Conservation (phyloP, 305 asterid species). For the Ilex paraguariensis region DNA sequence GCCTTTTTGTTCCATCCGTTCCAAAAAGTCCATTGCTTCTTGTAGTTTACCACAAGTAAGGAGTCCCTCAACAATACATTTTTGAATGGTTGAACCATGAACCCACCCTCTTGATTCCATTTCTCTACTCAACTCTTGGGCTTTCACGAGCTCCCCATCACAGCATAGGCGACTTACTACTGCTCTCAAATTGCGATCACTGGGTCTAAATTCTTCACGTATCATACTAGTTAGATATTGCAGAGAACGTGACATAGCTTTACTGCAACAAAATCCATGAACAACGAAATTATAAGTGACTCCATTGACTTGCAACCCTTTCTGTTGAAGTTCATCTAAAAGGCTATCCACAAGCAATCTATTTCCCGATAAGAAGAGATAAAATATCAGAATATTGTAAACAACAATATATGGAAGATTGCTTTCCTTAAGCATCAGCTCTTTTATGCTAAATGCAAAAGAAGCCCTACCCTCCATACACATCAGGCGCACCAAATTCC, state of each 20-base stretch:
- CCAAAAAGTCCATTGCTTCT: conserved; percentile 51
- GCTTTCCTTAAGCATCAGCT: conserved; percentile 35
- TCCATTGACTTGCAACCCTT: conserved; percentile 45
- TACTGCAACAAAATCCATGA: conserved; percentile 44
- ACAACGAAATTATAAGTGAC: conserved; percentile 45
- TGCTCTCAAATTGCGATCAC: conserved; percentile 49
- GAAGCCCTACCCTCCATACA: conserved; percentile 35
- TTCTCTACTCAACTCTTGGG: conserved; percentile 57
- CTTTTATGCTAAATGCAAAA: conserved; percentile 46
- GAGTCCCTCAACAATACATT: conserved; percentile 36
- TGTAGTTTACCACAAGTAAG: conserved; percentile 29
- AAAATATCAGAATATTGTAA: conserved; percentile 55
- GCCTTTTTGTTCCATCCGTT: conserved; percentile 36
- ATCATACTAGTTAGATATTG: conserved; percentile 52
- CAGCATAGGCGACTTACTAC: conserved; percentile 42
- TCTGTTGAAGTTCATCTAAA: conserved; percentile 29
- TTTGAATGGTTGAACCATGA: conserved; percentile 53
- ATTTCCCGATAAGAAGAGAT: conserved; percentile 33
- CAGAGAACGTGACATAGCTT: conserved; percentile 31
- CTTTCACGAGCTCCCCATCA: conserved; percentile 32
- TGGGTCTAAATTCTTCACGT: conserved; percentile 44
- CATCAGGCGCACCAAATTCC: conserved; percentile 35
- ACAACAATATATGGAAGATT: conserved; percentile 34
- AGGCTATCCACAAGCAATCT: conserved; percentile 26
- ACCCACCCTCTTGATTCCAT: conserved; percentile 66